A percentile compares a stretch with the other conserved stretches of the same genome.
Conservation (phyloP, 2,329 filamentous ascomycete genomes). For the Cordyceps cicadae region DNA sequence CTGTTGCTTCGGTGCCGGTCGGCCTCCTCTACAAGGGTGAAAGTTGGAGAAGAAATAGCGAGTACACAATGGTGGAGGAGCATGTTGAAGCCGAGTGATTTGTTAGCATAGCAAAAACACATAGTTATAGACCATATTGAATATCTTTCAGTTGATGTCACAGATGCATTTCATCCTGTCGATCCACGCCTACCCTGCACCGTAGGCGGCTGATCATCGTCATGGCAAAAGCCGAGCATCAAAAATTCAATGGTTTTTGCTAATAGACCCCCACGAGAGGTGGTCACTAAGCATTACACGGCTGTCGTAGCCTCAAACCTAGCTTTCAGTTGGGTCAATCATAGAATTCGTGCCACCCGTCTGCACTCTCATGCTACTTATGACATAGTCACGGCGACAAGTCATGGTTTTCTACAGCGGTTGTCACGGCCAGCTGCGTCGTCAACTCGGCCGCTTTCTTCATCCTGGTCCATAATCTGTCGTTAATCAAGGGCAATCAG, state of each 20-base stretch:
- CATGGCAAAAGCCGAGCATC: neutral
- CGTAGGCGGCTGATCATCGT: neutral
- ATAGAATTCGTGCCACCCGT: neutral
- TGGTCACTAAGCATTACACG: too few relatives aligned
- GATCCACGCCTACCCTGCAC: too few relatives aligned
- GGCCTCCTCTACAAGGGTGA: conserved; percentile 42
- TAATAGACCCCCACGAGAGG: too few relatives aligned
- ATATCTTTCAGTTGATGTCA: too few relatives aligned
- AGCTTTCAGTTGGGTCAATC: neutral
- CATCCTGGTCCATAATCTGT: neutral
- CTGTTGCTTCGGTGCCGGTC: conserved; percentile 42
- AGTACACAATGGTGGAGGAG: conserved; percentile 8
- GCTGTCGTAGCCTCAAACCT: too few relatives aligned
- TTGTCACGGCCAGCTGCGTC: neutral
- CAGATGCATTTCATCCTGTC: too few relatives aligned
- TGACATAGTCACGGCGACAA: neutral
- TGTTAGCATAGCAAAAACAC: neutral
- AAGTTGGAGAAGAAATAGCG: conserved; percentile 28
- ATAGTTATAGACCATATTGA: neutral
- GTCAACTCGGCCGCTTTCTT: neutral
- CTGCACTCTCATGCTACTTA: neutral
- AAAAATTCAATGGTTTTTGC: too few relatives aligned
- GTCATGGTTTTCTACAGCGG: neutral
- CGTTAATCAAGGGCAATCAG: neutral
- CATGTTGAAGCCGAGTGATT: neutral